Conservation (phyloP, 2,329 filamentous ascomycete species). For the Diaporthe caulivora region DNA sequence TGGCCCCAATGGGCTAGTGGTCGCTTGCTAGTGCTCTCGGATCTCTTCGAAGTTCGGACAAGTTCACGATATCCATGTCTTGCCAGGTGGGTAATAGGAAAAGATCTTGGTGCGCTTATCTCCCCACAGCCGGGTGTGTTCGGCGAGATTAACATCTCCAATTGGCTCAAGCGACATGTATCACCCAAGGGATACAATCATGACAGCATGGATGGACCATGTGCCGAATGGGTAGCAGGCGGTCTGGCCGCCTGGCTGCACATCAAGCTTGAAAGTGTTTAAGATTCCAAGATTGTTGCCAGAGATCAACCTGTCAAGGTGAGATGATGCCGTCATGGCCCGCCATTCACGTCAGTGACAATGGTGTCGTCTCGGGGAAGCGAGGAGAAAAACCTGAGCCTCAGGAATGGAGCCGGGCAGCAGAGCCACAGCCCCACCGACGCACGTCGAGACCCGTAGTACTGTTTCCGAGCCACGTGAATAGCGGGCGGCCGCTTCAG, state of each 20-base stretch:
- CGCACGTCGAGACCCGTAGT: slow-evolving; percentile 27
- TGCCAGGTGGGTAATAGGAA: neutral
- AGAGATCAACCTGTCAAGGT: neutral
- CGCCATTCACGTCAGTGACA: slow-evolving; percentile 1
- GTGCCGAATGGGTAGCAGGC: neutral
- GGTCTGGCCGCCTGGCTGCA: neutral
- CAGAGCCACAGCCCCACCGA: slow-evolving; percentile 24
- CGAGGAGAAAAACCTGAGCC: slow-evolving; percentile 32
- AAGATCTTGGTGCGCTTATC: neutral
- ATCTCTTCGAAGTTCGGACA: neutral
- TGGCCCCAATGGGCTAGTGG: neutral
- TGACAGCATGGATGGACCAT: neutral
- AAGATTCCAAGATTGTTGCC: neutral
- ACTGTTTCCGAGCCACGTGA: slow-evolving; percentile 34
- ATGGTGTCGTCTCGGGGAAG: slow-evolving; percentile 14
- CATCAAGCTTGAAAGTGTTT: neutral
- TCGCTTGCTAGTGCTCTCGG: neutral
- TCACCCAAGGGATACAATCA: neutral
- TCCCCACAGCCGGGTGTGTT: neutral
- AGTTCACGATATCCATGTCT: neutral
- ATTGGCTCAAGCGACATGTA: neutral
- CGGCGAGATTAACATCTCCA: neutral
- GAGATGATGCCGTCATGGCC: slow-evolving; percentile 20
- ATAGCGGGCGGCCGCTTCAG: slow-evolving; percentile 29
- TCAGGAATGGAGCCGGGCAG: slow-evolving; percentile 34